Base-by-base conservation (phyloP, 805 yeast species). In the Danielia oregonensis region DNA sequence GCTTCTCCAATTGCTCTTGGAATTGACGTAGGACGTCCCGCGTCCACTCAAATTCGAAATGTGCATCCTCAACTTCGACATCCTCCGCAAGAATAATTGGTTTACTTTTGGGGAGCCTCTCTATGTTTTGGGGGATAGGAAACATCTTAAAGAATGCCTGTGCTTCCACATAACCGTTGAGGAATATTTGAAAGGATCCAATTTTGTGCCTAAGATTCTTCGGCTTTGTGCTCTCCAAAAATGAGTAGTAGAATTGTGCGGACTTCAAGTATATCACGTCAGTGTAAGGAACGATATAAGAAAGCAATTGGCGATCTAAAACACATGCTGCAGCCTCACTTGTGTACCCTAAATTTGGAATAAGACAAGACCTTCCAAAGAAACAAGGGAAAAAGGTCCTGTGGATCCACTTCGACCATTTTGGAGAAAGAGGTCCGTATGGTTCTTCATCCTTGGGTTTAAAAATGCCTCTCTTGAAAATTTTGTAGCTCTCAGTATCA, bases 401-500 rank as follows among this genome's bases (percentile, higher is more conserved):
- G 51, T 82, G 88, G 3, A 80, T 52, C 88, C 89, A 82, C 56
- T 82, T 82, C 2, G 84, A 74, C 87, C 88, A 79, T 52, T 82
- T 82, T 1, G 89, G 88, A 4, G 84, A 76, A 33, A 82, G 50
- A 1, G 87, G 86, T 0, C 88, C 89, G 50, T 82, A 82, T 0
- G 88, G 89, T 46, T 82, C 88, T 54, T 82, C 89, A 54, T 82
- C 87, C 50, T 80, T 81, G 4, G 89, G 89, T 52, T 82, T 82
- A 63, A 82, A 82, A 2, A 82, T 78, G 0, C 81, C 88, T 11
- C 69, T 69, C 9, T 67, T 68, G 17, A 38, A 34, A 17, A 38
- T 39, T 3, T 32, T 34, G 9, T 32, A 32, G n/a, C 24, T 29
- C 10, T 17, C 18, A 14, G 24, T 33, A 26, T 57, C 46, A 8